Percentiles rank a stretch among this genome's conserved stretches.
Conservation (phyloP, 2,329 filamentous ascomycete species). For the Hypoxylon sp. region DNA sequence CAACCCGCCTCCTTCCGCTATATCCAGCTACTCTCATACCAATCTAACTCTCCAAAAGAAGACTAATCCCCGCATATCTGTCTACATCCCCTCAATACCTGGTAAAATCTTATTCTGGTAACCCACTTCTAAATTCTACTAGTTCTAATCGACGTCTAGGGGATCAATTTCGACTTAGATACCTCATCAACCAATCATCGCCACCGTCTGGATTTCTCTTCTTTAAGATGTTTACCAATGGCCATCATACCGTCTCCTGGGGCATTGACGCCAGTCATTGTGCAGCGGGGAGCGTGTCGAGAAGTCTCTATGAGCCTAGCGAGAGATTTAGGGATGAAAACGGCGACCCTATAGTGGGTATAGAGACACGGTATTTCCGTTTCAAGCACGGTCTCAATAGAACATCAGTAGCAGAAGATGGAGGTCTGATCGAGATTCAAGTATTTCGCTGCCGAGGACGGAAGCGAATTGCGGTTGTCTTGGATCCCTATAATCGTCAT, state of each 20-base stretch:
- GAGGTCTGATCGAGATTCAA: conserved; percentile 69
- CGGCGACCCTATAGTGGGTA: conserved; percentile 57
- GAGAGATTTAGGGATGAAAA: conserved; percentile 60
- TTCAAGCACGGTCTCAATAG: conserved; percentile 60
- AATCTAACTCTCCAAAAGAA: conserved; percentile 54
- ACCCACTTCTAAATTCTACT: background rate
- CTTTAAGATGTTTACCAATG: conserved; percentile 71
- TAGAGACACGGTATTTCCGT: conserved; percentile 66
- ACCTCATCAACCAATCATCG: conserved; percentile 58
- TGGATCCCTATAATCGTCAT: conserved; percentile 62
- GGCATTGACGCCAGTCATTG: conserved; percentile 61
- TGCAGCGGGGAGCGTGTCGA: conserved; percentile 59
- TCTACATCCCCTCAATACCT: conserved; percentile 70
- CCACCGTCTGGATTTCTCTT: conserved; percentile 61
- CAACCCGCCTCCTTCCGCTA: conserved; percentile 29
- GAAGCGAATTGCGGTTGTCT: conserved; percentile 59
- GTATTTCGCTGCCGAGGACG: conserved; percentile 68
- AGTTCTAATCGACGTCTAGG: conserved; percentile 55
- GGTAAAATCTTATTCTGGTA: conserved; percentile 56
- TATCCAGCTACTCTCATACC: conserved; percentile 50
- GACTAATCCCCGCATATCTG: conserved; percentile 63
- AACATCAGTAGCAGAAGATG: conserved; percentile 64
- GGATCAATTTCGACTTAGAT: conserved; percentile 68
- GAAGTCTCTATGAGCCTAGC: conserved; percentile 66
- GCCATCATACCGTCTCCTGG: conserved; percentile 67